Conservation (phyloP, 148 eudicot species). For the Rhododendron ovatum region DNA sequence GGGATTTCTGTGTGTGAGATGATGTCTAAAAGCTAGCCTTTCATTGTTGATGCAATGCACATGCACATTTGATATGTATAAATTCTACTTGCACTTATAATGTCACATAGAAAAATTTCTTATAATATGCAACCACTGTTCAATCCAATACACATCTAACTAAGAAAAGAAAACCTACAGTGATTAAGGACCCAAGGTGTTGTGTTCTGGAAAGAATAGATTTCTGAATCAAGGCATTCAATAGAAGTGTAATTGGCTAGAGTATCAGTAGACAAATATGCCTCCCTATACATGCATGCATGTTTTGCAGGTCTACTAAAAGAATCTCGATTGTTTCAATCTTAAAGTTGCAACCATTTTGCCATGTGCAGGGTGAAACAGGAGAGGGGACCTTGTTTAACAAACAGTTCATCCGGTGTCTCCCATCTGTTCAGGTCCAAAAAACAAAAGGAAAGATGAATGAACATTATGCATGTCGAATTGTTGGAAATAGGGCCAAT, state of each 20-base stretch:
- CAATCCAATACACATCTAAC: background rate
- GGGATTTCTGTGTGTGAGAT: background rate
- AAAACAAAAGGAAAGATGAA: background rate
- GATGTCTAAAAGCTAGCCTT: background rate
- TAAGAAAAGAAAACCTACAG: background rate
- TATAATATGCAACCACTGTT: background rate
- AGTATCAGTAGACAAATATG: constrained; percentile 2
- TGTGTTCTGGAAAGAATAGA: constrained; percentile 8
- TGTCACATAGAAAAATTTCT: background rate
- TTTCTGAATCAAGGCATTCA: constrained; percentile 3
- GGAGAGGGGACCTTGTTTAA: background rate
- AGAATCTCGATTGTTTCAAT: constrained; percentile 6
- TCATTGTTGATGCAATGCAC: background rate
- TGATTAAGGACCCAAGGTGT: constrained; percentile 2
- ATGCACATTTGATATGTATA: background rate
- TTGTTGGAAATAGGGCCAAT: background rate
- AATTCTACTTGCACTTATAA: background rate
- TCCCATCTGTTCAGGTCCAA: constrained; percentile 36
- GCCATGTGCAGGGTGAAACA: background rate
- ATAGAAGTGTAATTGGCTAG: constrained; percentile 1
- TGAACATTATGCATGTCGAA: constrained; percentile 1
- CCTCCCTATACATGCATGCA: background rate
- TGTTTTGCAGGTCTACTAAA: background rate
- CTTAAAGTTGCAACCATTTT: constrained; percentile 10
- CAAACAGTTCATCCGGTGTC: constrained; percentile 32